Conservation (phyloP, 139 green algal genomes). For the Micractinium conductrix region DNA sequence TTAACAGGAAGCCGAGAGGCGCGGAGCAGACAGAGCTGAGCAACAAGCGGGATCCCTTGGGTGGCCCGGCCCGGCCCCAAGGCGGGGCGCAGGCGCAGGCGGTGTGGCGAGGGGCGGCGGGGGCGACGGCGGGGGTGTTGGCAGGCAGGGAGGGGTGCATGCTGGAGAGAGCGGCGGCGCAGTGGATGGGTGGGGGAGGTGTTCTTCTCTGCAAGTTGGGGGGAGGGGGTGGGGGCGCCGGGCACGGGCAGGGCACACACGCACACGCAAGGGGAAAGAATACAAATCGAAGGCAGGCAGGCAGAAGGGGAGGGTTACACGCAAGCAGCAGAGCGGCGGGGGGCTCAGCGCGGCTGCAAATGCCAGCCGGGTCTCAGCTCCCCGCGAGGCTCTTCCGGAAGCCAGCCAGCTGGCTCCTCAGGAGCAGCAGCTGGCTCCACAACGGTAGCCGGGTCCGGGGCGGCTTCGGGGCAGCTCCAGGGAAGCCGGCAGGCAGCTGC, state of each 20-base stretch:
- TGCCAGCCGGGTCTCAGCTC: background rate
- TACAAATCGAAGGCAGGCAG: slow-evolving; percentile 5
- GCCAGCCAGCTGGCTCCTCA: too few species aligned
- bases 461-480: background rate
- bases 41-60: too few species aligned
- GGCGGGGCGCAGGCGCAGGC: background rate
- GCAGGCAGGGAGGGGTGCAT: background rate
- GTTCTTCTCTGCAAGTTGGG: slow-evolving; percentile 19
- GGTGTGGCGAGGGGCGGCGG: background rate
- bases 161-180: background rate
- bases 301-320: background rate
- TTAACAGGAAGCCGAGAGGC: too few species aligned
- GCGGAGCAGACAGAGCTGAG: too few species aligned
- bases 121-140: too few species aligned
- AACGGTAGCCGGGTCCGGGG: background rate
- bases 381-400: too few species aligned
- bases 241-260: background rate
- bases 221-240: background rate
- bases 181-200: background rate
- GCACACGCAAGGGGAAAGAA: slow-evolving; percentile 15
- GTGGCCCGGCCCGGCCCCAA: too few species aligned
- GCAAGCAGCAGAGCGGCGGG: background rate
- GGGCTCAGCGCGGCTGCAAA: background rate
- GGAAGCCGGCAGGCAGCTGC: background rate
- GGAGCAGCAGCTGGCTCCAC: too few species aligned